Conservation (phyloP, 352 stramenopile genomes). For the Phytophthora pistaciae region DNA sequence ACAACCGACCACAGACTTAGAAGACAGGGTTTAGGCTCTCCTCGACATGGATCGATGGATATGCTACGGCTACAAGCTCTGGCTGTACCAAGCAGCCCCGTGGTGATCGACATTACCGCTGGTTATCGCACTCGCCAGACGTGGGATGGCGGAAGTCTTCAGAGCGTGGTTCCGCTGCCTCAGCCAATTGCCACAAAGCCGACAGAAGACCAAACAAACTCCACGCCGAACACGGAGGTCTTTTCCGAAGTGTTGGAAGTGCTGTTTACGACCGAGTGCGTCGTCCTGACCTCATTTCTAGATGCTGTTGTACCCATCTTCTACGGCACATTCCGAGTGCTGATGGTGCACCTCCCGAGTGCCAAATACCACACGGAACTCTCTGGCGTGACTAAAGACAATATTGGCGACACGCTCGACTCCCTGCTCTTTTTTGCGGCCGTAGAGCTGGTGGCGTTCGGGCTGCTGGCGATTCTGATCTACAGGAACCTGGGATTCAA, state of each 20-base stretch:
- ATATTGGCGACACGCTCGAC: not conserved
- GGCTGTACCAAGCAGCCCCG: no score
- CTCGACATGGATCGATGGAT: not conserved
- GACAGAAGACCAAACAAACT: not conserved
- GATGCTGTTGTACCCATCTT: not conserved
- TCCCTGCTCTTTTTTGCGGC: not conserved
- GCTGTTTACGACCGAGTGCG: not conserved
- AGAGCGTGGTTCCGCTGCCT: no score
- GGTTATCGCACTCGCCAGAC: no score
- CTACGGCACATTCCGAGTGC: not conserved
- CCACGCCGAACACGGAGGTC: not conserved
- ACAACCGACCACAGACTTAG: not conserved
- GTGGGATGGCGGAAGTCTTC: no score
- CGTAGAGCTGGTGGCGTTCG: not conserved
- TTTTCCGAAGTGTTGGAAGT: not conserved
- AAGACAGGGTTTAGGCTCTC: not conserved
- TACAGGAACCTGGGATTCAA: not conserved
- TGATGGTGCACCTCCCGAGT: not conserved
- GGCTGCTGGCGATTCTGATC: not conserved
- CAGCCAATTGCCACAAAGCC: not conserved
- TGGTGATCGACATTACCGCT: no score
- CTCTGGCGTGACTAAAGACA: not conserved
- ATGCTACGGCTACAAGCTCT: no score
- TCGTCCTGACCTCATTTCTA: not conserved
- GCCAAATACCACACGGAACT: not conserved